Conservation (phyloP, 768 basidiomycete species). For the Fomitopsis pulvina region DNA sequence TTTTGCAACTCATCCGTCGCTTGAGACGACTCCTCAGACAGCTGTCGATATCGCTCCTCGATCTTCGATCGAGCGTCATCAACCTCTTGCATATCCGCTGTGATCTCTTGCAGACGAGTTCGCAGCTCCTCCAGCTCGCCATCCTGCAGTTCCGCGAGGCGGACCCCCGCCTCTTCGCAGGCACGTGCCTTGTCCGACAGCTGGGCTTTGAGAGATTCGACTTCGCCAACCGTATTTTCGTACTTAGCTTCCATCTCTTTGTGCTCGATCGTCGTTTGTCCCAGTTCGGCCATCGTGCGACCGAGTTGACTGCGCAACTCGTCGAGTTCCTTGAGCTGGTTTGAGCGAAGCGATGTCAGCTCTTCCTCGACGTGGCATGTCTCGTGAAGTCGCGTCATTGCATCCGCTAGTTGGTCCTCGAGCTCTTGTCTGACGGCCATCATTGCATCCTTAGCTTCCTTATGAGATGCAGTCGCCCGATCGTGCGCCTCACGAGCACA, state of each 20-base stretch:
- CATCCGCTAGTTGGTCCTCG: conserved; percentile 8
- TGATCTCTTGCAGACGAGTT: not conserved
- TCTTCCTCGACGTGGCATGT: conserved; percentile 3
- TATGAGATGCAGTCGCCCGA: conserved; percentile 9
- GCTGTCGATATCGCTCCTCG: conserved; percentile 7
- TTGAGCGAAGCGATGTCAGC: conserved; percentile 6
- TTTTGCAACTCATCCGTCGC: conserved; percentile 14
- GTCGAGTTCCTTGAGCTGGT: conserved; percentile 9
- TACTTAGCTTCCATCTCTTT: conserved; percentile 30
- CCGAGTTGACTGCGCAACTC: conserved; percentile 1
- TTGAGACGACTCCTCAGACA: conserved; percentile 1
- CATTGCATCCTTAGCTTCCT: conserved; percentile 16
- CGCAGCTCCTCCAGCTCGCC: conserved; percentile 9
- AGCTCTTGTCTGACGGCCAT: conserved; percentile 14
- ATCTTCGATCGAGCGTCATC: conserved; percentile 6
- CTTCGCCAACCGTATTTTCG: conserved; percentile 23
- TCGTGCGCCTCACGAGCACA: conserved; percentile 6
- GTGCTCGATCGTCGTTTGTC: not conserved
- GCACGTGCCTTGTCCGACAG: conserved; percentile 19
- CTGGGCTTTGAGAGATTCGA: conserved; percentile 18
- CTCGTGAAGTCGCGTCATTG: conserved; percentile 5
- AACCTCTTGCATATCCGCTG: conserved; percentile 6
- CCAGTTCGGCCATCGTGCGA: not conserved
- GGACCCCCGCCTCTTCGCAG: conserved; percentile 12
- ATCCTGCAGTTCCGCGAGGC: conserved; percentile 6